phyloP scores from a whole-genome alignment of 805 yeast genomes.

The Ogataea degrootiae region DNA sequence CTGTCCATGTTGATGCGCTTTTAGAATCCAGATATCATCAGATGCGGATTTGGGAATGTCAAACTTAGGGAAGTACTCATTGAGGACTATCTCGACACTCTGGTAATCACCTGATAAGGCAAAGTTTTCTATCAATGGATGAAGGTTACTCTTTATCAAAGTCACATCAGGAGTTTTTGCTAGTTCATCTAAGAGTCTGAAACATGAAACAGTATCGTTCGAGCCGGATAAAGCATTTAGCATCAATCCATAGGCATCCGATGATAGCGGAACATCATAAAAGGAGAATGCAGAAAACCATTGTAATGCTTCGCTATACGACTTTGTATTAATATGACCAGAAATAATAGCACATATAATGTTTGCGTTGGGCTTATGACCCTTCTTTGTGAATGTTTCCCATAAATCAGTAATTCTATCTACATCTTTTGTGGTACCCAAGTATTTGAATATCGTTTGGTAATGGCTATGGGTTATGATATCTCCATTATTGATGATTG shows the following conservation, averaged over 20 bases:
- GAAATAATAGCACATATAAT: slow-evolving; percentile 43
- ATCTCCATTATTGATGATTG: slow-evolving; percentile 47
- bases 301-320: slow-evolving; percentile 32
- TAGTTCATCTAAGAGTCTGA: slow-evolving; percentile 28
- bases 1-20: slow-evolving; percentile 19
- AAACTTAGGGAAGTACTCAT: slow-evolving; percentile 22
- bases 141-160: slow-evolving; percentile 11
- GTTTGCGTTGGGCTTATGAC: slow-evolving; percentile 41
- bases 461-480: slow-evolving; percentile 51
- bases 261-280: slow-evolving; percentile 26
- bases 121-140: slow-evolving; percentile 17
- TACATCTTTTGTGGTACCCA: slow-evolving; percentile 51
- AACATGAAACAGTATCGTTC: slow-evolving; percentile 33
- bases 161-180: slow-evolving; percentile 2
- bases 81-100: slow-evolving; percentile 19
- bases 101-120: slow-evolving; percentile 21
- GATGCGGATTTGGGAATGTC: slow-evolving; percentile 8
- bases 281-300: slow-evolving; percentile 33
- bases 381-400: slow-evolving; percentile 42
- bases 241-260: slow-evolving; percentile 31
- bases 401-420: slow-evolving; percentile 33
- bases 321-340: slow-evolving; percentile 33
- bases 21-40: slow-evolving; percentile 23
- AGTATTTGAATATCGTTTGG: slow-evolving; percentile 53
- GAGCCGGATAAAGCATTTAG: slow-evolving; percentile 33